phyloP scores from a whole-genome alignment of 1,139 yeast species.

The Diutina sp. region DNA sequence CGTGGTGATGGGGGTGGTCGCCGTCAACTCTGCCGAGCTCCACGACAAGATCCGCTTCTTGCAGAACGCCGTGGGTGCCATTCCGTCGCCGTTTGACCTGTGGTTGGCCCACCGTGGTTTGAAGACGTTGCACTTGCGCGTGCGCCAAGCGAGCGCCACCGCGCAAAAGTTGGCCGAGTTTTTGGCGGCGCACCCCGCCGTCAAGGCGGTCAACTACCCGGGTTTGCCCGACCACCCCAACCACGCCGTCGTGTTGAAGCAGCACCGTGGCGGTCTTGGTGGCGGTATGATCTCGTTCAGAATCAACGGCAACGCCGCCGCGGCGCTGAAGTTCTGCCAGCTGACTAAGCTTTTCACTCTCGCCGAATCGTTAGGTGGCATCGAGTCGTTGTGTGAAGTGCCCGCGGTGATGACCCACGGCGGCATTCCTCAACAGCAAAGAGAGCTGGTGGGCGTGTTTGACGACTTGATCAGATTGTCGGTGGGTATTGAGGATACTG shows the following conservation, averaged over 20 bases:
- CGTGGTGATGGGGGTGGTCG: constrained; percentile 79
- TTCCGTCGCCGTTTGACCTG: constrained; percentile 82
- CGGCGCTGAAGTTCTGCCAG: constrained; percentile 64
- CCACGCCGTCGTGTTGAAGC: constrained; percentile 51
- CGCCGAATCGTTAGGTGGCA: constrained; percentile 87
- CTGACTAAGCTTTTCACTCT: constrained; percentile 67
- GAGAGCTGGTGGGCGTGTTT: constrained; percentile 72
- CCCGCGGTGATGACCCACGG: constrained; percentile 94
- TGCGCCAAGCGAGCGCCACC: constrained; percentile 50
- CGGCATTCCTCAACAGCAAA: constrained; percentile 71
- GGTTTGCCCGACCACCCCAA: constrained; percentile 59
- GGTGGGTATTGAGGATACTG: constrained; percentile 80
- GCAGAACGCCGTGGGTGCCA: constrained; percentile 83
- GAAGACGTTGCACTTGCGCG: constrained; percentile 76
- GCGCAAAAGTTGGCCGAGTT: constrained; percentile 67
- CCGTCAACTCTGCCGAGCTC: constrained; percentile 49
- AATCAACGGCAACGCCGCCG: constrained; percentile 69
- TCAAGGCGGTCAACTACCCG: constrained; percentile 67
- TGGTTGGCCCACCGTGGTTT: constrained; percentile 93
- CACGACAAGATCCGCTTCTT: constrained; percentile 59
- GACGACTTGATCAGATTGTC: constrained; percentile 76
- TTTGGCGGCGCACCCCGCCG: constrained; percentile 38
- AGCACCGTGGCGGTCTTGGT: constrained; percentile 78
- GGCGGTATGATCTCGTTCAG: constrained; percentile 92
- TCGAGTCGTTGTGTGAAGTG: constrained; percentile 76